Base-by-base conservation (phyloP, 2,329 filamentous ascomycete species). In the Ophiocordyceps camponoti-floridani region DNA sequence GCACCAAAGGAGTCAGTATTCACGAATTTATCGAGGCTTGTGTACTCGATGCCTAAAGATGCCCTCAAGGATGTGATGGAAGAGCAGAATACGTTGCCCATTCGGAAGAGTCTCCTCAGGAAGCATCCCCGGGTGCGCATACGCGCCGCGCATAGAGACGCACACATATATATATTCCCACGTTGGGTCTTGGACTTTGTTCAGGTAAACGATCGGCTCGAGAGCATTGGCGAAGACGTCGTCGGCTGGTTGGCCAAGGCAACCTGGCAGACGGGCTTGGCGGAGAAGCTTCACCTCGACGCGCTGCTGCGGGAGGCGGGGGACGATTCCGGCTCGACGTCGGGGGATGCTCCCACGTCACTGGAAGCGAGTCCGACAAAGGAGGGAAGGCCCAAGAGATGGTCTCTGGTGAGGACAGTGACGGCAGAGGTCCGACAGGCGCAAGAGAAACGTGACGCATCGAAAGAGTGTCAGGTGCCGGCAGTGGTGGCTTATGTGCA, bases 211-310 rank as follows among this genome's bases (percentile, higher is more conserved):
- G 81, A 88, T 28, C 78, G 74, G 11, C 76, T 98, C 49, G 84
- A 94, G 54, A 93, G 81, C 46, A 79, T 98, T 42, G 84, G 83
- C 30, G 89, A 96, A 59, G 89, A 96, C 55, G 77, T 95, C 6
- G 69, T 96, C 14, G 87, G 88, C 7, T 94, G 85, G 83, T 94
- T 88, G 87, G 85, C 88, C 31, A 96, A 96, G 60, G 79, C 89
- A 1, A 79, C 79, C 45, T 98, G 91, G 91, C 88, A 96, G 60
- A 69, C 74, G 3, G 84, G 85, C 0, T 67, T 95, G 3, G 76
- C 75, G 1, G 76, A 82, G 44, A 95, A 94, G 61, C 70, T 96
- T 8, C 75, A 79, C 1, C 65, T 94, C 44, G 66, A 74, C 43
- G 69, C 80, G 41, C 73, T 89, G 4, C 68, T 72, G 13, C 55